Base-by-base conservation (phyloP, 2,329 filamentous ascomycete genomes). In the Ceratocystis colombiana region DNA sequence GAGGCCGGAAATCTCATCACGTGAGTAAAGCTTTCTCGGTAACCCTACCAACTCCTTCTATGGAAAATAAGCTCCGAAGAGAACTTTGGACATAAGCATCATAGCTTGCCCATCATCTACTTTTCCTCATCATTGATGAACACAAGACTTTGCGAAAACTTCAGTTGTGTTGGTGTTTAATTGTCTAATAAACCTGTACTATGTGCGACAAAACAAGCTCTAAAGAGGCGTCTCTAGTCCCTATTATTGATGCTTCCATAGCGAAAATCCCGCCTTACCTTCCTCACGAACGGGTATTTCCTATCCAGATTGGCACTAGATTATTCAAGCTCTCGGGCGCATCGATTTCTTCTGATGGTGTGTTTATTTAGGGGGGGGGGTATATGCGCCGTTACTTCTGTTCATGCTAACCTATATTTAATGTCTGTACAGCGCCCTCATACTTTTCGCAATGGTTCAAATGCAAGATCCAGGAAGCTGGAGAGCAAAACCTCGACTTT, bases 361-460 rank as follows among this genome's bases (percentile, higher is more conserved):
- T 25, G 66, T 25, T 41, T 64, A 50, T 8, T 28, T 30, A 20
- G 62, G 17, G 73, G 28, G 28, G 12, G 37, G 37, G 37, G 4
- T 64, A 72, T 71, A 44, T 33, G 62, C 5, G 22, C 6, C 8
- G 37, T 41, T 41, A 22, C 17, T 17, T 66, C 7, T n/a, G 12
- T 33, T 20, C 7, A 59, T 57, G 46, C 50, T 55, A 25, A 57
- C 7, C 22, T 3, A 5, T 50, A 4, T 6, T 20, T 17, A 17
- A 12, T 46, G 30, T 20, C 20, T 20, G 22, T 7, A 45, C 62
- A 96, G 93, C 91, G 72, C 93, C 93, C 67, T 96, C 92, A 62
- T 96, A 96, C 76, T 96, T 97, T 77, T 96, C 93, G 22, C 88
- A 90, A 71, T 96, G 94, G 78, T 97, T 97, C 75, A 82, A 86